These are phyloP conservation scores for Xanthoconium purpureum DNA, from an alignment of 768 basidiomycete species.

Conservation along the genomic window DNA sequence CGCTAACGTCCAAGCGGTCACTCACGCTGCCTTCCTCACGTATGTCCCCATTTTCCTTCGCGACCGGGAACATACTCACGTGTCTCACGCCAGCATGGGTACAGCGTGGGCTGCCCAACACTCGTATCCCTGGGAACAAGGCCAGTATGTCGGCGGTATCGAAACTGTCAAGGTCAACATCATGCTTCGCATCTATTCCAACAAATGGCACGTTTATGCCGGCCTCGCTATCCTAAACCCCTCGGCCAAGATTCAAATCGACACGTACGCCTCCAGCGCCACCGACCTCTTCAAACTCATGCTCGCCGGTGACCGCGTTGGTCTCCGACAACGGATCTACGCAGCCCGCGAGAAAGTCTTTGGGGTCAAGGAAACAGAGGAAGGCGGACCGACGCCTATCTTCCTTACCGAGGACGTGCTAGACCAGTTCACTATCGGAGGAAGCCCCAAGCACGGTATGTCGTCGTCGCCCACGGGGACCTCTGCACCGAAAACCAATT, in stretches of 20 bases:
- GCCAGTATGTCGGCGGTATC: slow-evolving; percentile 93
- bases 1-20: slow-evolving; percentile 97
- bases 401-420: slow-evolving; percentile 77
- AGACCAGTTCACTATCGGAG: slow-evolving; percentile 85
- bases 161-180: slow-evolving; percentile 98
- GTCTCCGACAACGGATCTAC: slow-evolving; percentile 69
- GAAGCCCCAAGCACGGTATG: slow-evolving; percentile 17
- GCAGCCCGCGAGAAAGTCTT: slow-evolving; percentile 78
- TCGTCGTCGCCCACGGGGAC: slow-evolving; percentile 9
- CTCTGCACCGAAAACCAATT: slow-evolving; percentile 53
- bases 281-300: slow-evolving; percentile 96
- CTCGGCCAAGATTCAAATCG: slow-evolving; percentile 80
- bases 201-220: slow-evolving; percentile 99
- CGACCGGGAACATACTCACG: slow-evolving; percentile 5
- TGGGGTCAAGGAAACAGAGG: slow-evolving; percentile 37
- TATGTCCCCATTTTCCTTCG: slow-evolving; percentile 31
- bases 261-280: slow-evolving; percentile 82
- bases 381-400: slow-evolving; percentile 50
- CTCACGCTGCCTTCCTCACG: slow-evolving; percentile 96
- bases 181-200: slow-evolving; percentile 91
- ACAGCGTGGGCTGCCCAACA: slow-evolving; percentile 83
- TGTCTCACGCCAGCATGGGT: slow-evolving; percentile 71
- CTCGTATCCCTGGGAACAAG: slow-evolving; percentile 93
- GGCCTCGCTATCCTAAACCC: slow-evolving; percentile 98
- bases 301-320: slow-evolving; percentile 55